These are phyloP conservation scores for Protomyces lactucae-debilis DNA, from an alignment of 1,139 yeast genomes.

Conservation along the genomic window DNA sequence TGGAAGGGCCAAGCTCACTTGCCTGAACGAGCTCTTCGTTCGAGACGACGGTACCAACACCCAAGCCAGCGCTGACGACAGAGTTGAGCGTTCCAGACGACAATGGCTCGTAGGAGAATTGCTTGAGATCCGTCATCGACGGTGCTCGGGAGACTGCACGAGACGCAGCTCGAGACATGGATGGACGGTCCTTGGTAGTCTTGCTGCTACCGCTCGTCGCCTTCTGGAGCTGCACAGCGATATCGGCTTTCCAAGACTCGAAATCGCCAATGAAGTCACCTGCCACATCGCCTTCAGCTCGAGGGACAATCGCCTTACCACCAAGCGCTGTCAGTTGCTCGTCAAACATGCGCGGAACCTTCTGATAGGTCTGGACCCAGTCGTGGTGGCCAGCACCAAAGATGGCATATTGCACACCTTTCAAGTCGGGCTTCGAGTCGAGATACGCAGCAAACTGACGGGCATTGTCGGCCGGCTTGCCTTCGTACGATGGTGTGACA, in stretches of 20 bases:
- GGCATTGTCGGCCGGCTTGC: conserved; percentile 27
- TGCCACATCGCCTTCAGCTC: conserved; percentile 27
- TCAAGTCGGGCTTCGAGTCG: conserved; percentile 12
- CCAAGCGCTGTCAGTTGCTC: conserved; percentile 7
- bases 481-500: conserved; percentile 26
- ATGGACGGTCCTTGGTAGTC: background rate
- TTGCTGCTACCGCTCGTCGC: background rate
- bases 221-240: background rate
- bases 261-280: conserved; percentile 26
- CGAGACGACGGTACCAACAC: background rate
- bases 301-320: conserved; percentile 9
- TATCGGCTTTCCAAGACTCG: conserved; percentile 24
- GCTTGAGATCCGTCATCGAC: conserved; percentile 5
- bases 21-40: conserved; percentile 7
- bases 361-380: conserved; percentile 23
- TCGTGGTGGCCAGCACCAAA: conserved; percentile 28
- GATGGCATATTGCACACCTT: conserved; percentile 19
- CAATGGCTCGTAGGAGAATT: conserved; percentile 16
- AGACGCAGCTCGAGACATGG: background rate
- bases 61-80: background rate
- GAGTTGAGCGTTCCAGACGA: conserved; percentile 7
- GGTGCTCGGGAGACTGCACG: background rate
- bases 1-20: conserved; percentile 10
- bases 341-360: conserved; percentile 22
- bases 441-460: conserved; percentile 24